Evolutionary conservation across 1,284 basidiomycete species (phyloP), one percentile per base, ranked within the genome.

Genomic region (Tranzscheliella williamsii): DNA sequence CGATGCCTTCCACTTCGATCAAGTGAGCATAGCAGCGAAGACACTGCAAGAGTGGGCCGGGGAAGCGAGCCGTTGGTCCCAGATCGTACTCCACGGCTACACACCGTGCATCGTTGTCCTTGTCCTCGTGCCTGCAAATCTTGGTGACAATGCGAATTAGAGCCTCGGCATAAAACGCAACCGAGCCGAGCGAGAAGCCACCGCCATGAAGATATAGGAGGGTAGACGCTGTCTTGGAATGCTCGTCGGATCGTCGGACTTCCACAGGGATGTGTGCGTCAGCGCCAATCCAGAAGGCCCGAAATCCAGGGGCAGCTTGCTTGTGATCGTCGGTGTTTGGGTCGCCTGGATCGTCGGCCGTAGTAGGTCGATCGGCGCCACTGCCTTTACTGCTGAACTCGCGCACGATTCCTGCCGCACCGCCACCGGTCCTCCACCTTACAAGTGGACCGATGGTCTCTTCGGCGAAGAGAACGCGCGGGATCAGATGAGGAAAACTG

Each of bases 31-130:
- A 77, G 58, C 72, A 74, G 21, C 73, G 48, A 12, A 77, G 57
- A 36, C 69, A 72, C 51, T 77, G 67, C 16, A 77, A 58, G 24
- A 77, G 48, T 2, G 70, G 67, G 11, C 54, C 41, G 0, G 75
- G 75, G 30, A 73, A 77, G 16, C 70, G 65, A 11, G 61, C 70
- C 1, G 60, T 52, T 3, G 75, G 75, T 4, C 51, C 50, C 2
- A 76, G 56, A 24, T 70, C 67, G 52, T 77, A 77, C 45, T 77
- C 75, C 35, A 77, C 68, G 5, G 73, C 73, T 5, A 77, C 56
- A 45, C 72, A 75, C 15, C 71, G 42, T 4, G 52, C 52, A 27
- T 62, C 58, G 32, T 62, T 62, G 34, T 56, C 58, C 33, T 38
- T 48, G 22, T 44, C 51, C 23, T 62, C 61, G 13, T 48, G 33